Evolutionary conservation across 495 filamentous ascomycete species (phyloP).

Genomic region (Copromyces sp.): DNA sequence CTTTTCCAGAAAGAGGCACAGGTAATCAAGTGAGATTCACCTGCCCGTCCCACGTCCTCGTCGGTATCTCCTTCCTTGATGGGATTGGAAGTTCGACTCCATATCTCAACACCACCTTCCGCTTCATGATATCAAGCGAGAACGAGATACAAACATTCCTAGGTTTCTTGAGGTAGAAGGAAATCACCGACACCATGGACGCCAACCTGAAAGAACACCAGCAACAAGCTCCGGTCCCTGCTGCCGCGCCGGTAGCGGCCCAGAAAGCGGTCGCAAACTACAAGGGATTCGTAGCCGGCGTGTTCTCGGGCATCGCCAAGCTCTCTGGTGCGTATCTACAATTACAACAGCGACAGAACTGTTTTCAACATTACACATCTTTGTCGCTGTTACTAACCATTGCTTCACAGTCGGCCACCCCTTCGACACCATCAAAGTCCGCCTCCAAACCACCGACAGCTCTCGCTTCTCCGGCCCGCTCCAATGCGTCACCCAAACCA

Average conservation of each 20-base stretch:
- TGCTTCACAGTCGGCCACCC: conserved; percentile 37
- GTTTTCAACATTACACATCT: neutral
- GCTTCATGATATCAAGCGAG: neutral
- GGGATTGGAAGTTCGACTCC: neutral
- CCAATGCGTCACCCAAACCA: conserved; percentile 73
- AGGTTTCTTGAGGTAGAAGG: neutral
- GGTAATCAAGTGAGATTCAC: neutral
- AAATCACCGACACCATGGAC: conserved; percentile 7
- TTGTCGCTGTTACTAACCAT: neutral
- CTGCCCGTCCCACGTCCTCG: neutral
- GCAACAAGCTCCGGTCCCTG: conserved; percentile 1
- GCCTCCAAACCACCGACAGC: conserved; percentile 75
- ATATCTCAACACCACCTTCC: neutral
- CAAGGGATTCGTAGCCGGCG: conserved; percentile 88
- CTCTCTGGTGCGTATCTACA: conserved; percentile 53
- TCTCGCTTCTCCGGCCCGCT: conserved; percentile 74
- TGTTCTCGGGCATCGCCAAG: conserved; percentile 91
- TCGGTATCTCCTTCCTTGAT: neutral
- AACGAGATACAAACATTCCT: neutral
- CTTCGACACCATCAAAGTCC: conserved; percentile 95
- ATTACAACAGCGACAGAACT: neutral
- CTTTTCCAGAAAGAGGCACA: neutral
- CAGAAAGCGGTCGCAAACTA: conserved; percentile 41
- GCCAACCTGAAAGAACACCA: conserved; percentile 1
- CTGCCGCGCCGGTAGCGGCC: conserved; percentile 2